A percentile compares a stretch with the other conserved stretches of the same genome.
These are phyloP conservation scores for Fusarium sp. DNA, from an alignment of 2,329 filamentous ascomycete genomes.

Conservation along the genomic window DNA sequence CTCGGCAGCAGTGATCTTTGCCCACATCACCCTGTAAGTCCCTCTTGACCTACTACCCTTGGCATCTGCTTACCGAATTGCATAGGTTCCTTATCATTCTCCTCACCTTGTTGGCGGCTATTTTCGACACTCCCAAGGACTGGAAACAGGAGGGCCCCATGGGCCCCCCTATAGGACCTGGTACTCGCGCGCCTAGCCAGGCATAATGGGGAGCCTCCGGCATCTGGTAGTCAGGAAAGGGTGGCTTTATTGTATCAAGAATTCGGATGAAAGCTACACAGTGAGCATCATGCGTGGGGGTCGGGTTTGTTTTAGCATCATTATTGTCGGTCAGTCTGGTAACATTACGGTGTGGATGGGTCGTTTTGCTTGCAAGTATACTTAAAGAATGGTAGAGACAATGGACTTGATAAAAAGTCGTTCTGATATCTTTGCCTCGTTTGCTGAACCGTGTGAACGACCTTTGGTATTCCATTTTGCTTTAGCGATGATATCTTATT, in stretches of 20 bases:
- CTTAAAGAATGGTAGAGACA: constrained; percentile 17
- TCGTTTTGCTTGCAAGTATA: background rate
- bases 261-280: background rate
- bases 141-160: background rate
- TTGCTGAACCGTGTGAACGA: background rate
- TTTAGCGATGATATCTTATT: background rate
- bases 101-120: constrained; percentile 33
- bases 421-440: constrained; percentile 8
- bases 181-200: background rate
- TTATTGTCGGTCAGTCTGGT: background rate
- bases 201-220: background rate
- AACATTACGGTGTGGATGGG: background rate
- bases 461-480: background rate
- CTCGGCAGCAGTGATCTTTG: constrained; percentile 24
- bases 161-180: background rate
- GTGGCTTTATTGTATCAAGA: background rate
- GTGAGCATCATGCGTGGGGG: background rate
- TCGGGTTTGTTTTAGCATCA: background rate
- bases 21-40: constrained; percentile 46
- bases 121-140: constrained; percentile 28
- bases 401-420: constrained; percentile 57
- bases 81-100: constrained; percentile 39
- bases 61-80: constrained; percentile 19
- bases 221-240: background rate
- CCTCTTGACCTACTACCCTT: background rate